Evolutionary conservation across 148 eudicot genomes (phyloP).

Genomic region (Heliosperma pusillum): DNA sequence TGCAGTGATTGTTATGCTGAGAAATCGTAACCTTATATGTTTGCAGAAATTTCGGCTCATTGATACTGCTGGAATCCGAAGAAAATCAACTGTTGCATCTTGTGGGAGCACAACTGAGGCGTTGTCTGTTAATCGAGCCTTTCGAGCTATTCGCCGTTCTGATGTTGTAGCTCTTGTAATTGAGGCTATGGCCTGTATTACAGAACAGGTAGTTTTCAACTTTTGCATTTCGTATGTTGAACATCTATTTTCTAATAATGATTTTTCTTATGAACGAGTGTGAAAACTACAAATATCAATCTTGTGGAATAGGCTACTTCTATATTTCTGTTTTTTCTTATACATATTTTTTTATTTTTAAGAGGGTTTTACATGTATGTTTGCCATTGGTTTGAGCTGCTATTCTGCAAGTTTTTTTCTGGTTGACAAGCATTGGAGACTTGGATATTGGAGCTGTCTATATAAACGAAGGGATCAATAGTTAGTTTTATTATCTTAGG

Average conservation of each 20-base stretch:
- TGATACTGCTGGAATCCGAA: conserved; percentile 98
- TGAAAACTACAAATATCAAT: background rate
- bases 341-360: background rate
- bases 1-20: background rate
- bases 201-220: conserved; percentile 75
- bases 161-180: conserved; percentile 95
- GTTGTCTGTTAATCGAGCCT: conserved; percentile 89
- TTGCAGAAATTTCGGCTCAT: conserved; percentile 86
- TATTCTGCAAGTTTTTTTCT: no score
- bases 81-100: conserved; percentile 81
- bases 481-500: no score
- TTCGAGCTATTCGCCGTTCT: conserved; percentile 94
- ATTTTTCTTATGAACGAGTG: background rate
- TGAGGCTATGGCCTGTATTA: conserved; percentile 97
- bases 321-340: background rate
- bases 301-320: background rate
- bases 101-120: conserved; percentile 98
- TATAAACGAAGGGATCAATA: no score
- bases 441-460: no score
- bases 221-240: background rate
- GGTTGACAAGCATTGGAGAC: no score
- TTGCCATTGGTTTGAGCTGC: no score
- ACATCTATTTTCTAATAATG: background rate
- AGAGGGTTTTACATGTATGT: background rate
- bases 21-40: background rate